Conservation (phyloP, 1,139 yeast genomes). For the Candida glucosophila region DNA sequence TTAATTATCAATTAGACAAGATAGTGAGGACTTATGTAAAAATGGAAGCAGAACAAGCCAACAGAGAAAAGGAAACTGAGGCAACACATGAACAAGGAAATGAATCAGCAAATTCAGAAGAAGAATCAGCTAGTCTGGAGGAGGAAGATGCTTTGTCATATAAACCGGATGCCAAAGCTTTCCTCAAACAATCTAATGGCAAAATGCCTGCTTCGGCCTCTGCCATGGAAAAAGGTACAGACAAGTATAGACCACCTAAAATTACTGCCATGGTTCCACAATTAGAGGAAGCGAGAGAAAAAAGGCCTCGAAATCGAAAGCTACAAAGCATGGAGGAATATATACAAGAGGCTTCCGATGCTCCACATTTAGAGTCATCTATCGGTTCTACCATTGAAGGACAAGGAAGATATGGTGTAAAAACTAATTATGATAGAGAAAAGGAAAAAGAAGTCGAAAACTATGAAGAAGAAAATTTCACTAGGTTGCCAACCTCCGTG, state of each 20-base stretch:
- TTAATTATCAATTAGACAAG: conserved; percentile 84
- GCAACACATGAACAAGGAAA: conserved; percentile 14
- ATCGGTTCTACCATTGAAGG: conserved; percentile 86
- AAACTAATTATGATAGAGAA: conserved; percentile 66
- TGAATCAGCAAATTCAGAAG: conserved; percentile 20
- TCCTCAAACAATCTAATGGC: conserved; percentile 19
- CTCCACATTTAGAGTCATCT: conserved; percentile 81
- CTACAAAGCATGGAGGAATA: conserved; percentile 95
- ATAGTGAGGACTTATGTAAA: conserved; percentile 70
- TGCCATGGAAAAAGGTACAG: conserved; percentile 15
- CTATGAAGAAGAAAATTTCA: conserved; percentile 89
- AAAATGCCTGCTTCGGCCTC: conserved; percentile 4
- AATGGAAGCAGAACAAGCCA: conserved; percentile 44
- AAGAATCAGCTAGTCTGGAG: conserved; percentile 32
- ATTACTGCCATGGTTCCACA: conserved; percentile 79
- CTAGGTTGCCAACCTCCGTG: conserved; percentile 63
- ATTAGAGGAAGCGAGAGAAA: conserved; percentile 2
- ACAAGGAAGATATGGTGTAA: conserved; percentile 85
- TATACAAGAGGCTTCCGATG: conserved; percentile 69
- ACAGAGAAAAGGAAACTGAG: conserved; percentile 11
- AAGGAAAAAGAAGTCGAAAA: conserved; percentile 70
- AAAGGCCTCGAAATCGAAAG: conserved; percentile 31
- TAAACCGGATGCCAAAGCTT: conserved; percentile 60
- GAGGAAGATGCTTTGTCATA: conserved; percentile 46
- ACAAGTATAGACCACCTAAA: conserved; percentile 82